A percentile compares a stretch with the other conserved stretches of the same genome.
phyloP scores from a whole-genome alignment of 305 asterid species.

The Fraxinus baroniana region DNA sequence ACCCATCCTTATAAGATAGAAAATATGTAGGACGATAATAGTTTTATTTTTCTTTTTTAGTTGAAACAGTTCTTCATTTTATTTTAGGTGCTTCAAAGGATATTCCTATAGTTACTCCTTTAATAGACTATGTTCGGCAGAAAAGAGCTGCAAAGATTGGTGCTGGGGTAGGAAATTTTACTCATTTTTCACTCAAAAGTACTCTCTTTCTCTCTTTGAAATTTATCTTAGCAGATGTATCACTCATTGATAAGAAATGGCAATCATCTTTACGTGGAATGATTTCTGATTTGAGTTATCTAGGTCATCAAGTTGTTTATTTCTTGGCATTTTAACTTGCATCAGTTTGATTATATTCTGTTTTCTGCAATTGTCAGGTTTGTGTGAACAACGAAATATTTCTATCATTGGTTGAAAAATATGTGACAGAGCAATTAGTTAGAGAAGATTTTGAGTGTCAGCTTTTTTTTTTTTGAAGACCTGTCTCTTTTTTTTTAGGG shows the following conservation, averaged over 20 bases:
- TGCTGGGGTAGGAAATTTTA: constrained; percentile 61
- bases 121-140: constrained; percentile 88
- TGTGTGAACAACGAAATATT: neutral
- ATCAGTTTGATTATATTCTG: neutral
- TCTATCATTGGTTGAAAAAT: neutral
- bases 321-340: neutral
- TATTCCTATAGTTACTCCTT: constrained; percentile 72
- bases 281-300: constrained; percentile 11
- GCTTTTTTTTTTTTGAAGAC: neutral
- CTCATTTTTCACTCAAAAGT: constrained; percentile 16
- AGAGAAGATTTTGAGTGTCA: constrained; percentile 4
- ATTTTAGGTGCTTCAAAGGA: constrained; percentile 72
- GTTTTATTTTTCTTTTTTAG: constrained; percentile 5
- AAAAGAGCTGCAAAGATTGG: constrained; percentile 88
- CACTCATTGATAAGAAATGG: constrained; percentile 8
- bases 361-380: neutral
- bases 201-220: constrained; percentile 1
- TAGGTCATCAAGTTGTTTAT: neutral
- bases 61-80: constrained; percentile 23
- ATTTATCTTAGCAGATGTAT: constrained; percentile 14
- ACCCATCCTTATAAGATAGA: constrained; percentile 12
- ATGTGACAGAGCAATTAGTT: neutral
- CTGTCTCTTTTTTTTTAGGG: neutral
- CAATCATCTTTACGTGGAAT: neutral
- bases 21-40: constrained; percentile 12